phyloP scores from a whole-genome alignment of 805 yeast species.

The Lachancea sp. region DNA sequence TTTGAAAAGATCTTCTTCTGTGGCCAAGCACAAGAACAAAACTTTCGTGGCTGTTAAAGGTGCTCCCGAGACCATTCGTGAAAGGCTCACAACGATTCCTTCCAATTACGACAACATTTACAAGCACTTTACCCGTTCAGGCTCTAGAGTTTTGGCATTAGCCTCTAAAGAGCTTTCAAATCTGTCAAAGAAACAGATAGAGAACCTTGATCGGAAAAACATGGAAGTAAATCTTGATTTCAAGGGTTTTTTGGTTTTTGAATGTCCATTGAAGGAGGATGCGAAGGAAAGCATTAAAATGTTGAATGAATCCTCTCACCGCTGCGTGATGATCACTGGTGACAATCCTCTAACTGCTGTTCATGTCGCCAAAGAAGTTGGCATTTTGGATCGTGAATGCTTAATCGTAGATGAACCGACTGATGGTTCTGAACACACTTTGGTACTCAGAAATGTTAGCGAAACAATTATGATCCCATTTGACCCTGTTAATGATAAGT shows the following conservation, averaged over 20 bases:
- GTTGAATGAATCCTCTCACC: slow-evolving; percentile 92
- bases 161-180: slow-evolving; percentile 72
- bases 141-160: slow-evolving; percentile 93
- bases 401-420: slow-evolving; percentile 80
- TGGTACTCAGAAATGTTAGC: slow-evolving; percentile 80
- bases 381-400: slow-evolving; percentile 74
- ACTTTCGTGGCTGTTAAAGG: slow-evolving; percentile 86
- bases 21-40: slow-evolving; percentile 53
- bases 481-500: slow-evolving; percentile 42
- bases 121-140: slow-evolving; percentile 88
- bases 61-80: slow-evolving; percentile 93
- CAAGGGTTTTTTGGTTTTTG: slow-evolving; percentile 94
- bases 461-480: slow-evolving; percentile 69
- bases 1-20: slow-evolving; percentile 87
- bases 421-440: slow-evolving; percentile 43
- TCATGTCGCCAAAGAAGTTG: slow-evolving; percentile 93
- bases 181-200: slow-evolving; percentile 44
- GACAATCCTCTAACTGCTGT: slow-evolving; percentile 98
- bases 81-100: slow-evolving; percentile 68
- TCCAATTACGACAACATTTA: slow-evolving; percentile 74
- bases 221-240: slow-evolving; percentile 71
- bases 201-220: slow-evolving; percentile 61
- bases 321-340: slow-evolving; percentile 97
- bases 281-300: slow-evolving; percentile 84
- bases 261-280: slow-evolving; percentile 91